Conservation (phyloP, 345 rosid genomes). For the Gynandropsis gynandra region DNA sequence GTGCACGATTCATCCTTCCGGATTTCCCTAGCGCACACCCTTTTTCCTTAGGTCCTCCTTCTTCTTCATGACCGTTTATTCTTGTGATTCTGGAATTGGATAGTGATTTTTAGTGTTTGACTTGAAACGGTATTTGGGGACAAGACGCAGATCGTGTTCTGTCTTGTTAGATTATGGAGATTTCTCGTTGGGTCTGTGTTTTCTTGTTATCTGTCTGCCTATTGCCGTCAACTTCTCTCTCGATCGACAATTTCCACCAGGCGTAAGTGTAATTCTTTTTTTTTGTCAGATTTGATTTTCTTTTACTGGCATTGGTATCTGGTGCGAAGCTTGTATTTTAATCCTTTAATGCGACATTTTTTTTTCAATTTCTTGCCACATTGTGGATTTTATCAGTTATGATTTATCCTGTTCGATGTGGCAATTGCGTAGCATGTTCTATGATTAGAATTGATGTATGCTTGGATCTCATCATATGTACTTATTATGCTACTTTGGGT, state of each 20-base stretch:
- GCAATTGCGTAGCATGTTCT: too few relatives aligned
- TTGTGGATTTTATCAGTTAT: constrained; percentile 1
- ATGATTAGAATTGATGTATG: not conserved
- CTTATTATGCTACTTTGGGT: not conserved
- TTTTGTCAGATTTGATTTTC: constrained; percentile 15
- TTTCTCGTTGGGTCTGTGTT: constrained; percentile 31
- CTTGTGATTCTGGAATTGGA: constrained; percentile 5
- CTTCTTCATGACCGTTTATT: constrained; percentile 15
- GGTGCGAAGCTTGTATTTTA: not conserved
- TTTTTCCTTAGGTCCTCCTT: constrained; percentile 23
- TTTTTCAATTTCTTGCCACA: not conserved
- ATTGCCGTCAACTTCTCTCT: constrained; percentile 42
- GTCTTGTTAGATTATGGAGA: constrained; percentile 40
- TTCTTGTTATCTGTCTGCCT: constrained; percentile 34
- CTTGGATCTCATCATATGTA: constrained; percentile 20
- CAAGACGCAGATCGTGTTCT: constrained; percentile 27
- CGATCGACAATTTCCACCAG: constrained; percentile 55
- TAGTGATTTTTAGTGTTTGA: constrained; percentile 18
- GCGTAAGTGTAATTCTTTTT: constrained; percentile 53
- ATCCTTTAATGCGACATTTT: not conserved
- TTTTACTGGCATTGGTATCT: not conserved
- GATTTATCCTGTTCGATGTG: not conserved
- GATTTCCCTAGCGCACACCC: constrained; percentile 54
- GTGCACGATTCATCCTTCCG: constrained; percentile 48
- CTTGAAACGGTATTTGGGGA: constrained; percentile 27